Evolutionary conservation across 257 asterid genomes (phyloP).

Genomic region (Plantago ovata): DNA sequence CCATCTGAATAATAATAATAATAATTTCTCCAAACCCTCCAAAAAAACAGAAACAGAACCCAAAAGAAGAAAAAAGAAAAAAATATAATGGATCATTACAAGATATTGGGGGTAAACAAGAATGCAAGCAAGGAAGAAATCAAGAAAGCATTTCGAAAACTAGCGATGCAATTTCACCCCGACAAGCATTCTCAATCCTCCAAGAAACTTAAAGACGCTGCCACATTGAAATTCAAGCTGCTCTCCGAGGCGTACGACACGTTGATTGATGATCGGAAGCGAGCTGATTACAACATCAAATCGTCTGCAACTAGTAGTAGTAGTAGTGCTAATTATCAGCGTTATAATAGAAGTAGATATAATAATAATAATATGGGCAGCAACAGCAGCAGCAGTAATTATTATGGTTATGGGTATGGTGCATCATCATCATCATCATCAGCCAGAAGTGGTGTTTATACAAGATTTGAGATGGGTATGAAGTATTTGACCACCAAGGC

Average conservation of each 20-base stretch:
- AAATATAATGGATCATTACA: conserved; percentile 66
- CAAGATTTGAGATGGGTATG: conserved; percentile 54
- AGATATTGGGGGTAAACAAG: conserved; percentile 48
- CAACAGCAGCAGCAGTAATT: conserved; percentile 1
- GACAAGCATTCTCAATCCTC: conserved; percentile 82
- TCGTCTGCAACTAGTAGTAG: neutral
- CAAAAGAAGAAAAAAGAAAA: neutral
- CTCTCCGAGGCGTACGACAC: conserved; percentile 83
- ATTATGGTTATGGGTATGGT: conserved; percentile 36
- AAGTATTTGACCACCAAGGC: conserved; percentile 53
- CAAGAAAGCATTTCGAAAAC: conserved; percentile 67
- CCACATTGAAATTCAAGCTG: conserved; percentile 68
- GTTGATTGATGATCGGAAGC: conserved; percentile 63
- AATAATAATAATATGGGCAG: conserved; percentile 13
- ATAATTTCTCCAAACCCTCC: conserved; percentile 9
- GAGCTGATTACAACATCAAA: conserved; percentile 63
- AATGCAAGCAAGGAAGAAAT: conserved; percentile 82
- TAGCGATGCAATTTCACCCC: conserved; percentile 88
- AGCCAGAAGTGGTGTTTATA: conserved; percentile 32
- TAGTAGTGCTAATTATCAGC: conserved; percentile 20
- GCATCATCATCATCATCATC: no score
- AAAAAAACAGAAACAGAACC: conserved; percentile 4
- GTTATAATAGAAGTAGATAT: conserved; percentile 14
- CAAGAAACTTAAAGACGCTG: conserved; percentile 37
- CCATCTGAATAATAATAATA: no score